Conservation (phyloP, 2,329 filamentous ascomycete genomes). For the Calonectria montana region DNA sequence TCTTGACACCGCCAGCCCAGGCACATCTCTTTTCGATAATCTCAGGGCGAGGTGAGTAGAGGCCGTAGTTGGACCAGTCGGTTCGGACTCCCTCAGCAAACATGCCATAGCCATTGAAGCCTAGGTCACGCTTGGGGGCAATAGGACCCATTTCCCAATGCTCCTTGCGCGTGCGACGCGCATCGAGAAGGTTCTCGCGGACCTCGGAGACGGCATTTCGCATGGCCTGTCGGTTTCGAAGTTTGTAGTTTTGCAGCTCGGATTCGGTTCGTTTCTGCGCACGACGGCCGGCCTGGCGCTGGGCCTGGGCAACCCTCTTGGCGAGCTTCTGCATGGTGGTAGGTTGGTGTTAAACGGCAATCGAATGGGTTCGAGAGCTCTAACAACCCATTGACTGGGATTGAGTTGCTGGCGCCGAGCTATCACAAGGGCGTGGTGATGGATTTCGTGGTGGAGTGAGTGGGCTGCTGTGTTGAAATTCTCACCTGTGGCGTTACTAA, state of each 20-base stretch:
- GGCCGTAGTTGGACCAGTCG: slow-evolving; percentile 49
- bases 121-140: slow-evolving; percentile 80
- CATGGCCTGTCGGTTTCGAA: slow-evolving; percentile 47
- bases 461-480: slow-evolving; percentile 41
- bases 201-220: slow-evolving; percentile 47
- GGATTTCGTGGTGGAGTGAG: slow-evolving; percentile 41
- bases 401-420: slow-evolving; percentile 37
- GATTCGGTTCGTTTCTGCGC: slow-evolving; percentile 52
- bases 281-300: slow-evolving; percentile 70
- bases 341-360: slow-evolving; percentile 17
- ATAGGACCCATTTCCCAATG: slow-evolving; percentile 84
- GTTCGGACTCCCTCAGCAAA: slow-evolving; percentile 50
- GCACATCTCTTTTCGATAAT: slow-evolving; percentile 57
- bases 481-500: slow-evolving; percentile 31
- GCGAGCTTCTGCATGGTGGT: slow-evolving; percentile 76
- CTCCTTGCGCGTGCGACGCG: slow-evolving; percentile 70
- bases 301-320: slow-evolving; percentile 73
- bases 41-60: slow-evolving; percentile 44
- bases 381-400: slow-evolving; percentile 41
- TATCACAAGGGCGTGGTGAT: slow-evolving; percentile 37
- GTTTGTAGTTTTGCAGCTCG: slow-evolving; percentile 43
- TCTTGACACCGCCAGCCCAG: slow-evolving; percentile 67
- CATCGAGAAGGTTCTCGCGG: slow-evolving; percentile 50
- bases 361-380: slow-evolving; percentile 31
- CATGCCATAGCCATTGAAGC: slow-evolving; percentile 72